Evolutionary conservation across 176 grass and related monocot genomes (phyloP), one percentile per base, ranked within the genome.

Genomic region (Aegilops tauschii): DNA sequence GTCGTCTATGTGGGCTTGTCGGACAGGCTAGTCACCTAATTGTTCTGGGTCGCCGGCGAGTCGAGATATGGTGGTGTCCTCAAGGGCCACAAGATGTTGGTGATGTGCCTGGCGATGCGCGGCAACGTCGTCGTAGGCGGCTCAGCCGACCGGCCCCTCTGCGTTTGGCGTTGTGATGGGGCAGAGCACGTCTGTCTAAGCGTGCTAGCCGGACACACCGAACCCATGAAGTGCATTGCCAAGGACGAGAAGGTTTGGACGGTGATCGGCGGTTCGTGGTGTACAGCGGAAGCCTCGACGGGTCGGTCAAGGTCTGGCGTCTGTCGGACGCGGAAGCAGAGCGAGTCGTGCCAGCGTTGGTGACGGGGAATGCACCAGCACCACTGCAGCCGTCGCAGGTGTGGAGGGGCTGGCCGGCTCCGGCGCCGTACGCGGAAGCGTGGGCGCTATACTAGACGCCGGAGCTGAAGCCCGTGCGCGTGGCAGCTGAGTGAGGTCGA

Each of bases 1-100:
- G 54, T 89, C 6, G 86, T 98, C 29, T 95, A 94, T 77, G 82
- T 83, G 1, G 96, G 84, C 1, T 89, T 88, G 20, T 98, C 96
- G 0, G 90, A 98, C 40, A 92, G 96, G 36, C 50, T 59, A 7
- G 84, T 98, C 3, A 66, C 76, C 18, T 91, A 86, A 71, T 95
- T 91, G 96, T 74, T 75, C 80, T 90, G 45, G 35, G 14, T 25
- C 3, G 12, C 13, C n/a, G 67, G 1, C 72, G 49, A 1, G 54
- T 85, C 6, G 10, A 36, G 12, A 20, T 17, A 36, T 18, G 49
- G 31, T 0, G 91, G 76, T 5, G 83, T 69, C 5, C 88, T 95
- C 37, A 72, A 17, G 8, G 82, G 87, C 0, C 93, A 91, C 83
- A 12, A 13, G 47, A 79, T 64, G 84, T 84, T 65, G 3, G 85